These are phyloP conservation scores for Chrysoporthe puriensis DNA, from an alignment of 2,329 filamentous ascomycete species.

Conservation along the genomic window DNA sequence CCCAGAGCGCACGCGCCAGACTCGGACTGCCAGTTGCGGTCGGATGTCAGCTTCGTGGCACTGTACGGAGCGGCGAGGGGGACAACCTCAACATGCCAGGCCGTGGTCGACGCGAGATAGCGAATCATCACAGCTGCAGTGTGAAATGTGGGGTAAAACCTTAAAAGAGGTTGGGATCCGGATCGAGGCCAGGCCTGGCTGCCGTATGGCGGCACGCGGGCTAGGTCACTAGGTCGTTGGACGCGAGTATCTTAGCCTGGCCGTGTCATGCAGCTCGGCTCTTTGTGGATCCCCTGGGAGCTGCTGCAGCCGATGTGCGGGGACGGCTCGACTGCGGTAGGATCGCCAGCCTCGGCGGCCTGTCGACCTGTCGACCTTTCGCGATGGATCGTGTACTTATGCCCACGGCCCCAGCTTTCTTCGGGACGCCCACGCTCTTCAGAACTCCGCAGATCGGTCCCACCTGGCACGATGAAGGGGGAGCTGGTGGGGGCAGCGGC, in stretches of 20 bases:
- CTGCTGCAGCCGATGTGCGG: constrained; percentile 24
- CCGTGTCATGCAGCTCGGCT: constrained; percentile 23
- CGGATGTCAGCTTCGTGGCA: neutral
- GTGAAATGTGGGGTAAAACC: constrained; percentile 17
- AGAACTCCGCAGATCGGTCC: neutral
- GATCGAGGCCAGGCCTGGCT: constrained; percentile 3
- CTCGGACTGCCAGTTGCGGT: constrained; percentile 7
- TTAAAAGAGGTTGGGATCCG: neutral
- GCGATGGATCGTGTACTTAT: constrained; percentile 13
- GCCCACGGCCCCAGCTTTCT: constrained; percentile 20
- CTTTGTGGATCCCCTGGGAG: constrained; percentile 23
- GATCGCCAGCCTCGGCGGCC: constrained; percentile 20
- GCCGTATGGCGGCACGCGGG: neutral
- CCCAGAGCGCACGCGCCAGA: constrained; percentile 15
- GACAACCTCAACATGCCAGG: neutral
- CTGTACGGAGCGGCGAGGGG: constrained; percentile 1
- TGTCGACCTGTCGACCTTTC: constrained; percentile 20
- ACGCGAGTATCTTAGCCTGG: constrained; percentile 12
- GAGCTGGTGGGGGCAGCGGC: neutral
- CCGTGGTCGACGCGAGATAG: neutral
- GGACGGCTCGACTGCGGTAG: constrained; percentile 15
- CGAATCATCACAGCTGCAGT: constrained; percentile 6
- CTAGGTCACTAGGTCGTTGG: neutral
- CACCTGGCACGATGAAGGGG: neutral
- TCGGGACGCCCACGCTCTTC: constrained; percentile 5